Percentiles rank a stretch among this genome's conserved stretches.
phyloP scores from a whole-genome alignment of 1,284 basidiomycete genomes.

The Paramarasmius palmivorus region DNA sequence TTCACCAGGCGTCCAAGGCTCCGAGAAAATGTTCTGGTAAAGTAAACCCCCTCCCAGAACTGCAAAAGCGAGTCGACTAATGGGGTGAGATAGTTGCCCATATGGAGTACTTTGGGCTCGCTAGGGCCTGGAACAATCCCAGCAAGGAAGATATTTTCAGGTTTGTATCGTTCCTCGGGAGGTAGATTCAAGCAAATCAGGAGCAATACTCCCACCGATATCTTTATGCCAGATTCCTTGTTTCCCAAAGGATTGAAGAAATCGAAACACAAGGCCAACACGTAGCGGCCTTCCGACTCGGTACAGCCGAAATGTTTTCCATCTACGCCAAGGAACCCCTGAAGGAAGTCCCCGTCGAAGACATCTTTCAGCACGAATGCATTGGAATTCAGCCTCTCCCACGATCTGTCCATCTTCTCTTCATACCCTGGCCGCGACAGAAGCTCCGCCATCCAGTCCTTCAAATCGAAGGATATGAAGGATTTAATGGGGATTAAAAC shows the following conservation, averaged over 20 bases:
- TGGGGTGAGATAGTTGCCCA: constrained; percentile 22
- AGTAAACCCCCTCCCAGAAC: not conserved
- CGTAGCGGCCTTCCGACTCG: constrained; percentile 8
- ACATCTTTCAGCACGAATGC: no score
- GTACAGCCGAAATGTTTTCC: not conserved
- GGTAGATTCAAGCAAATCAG: constrained; percentile 27
- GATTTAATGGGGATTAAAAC: no score
- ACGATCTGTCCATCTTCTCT: no score
- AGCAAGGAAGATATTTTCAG: constrained; percentile 27
- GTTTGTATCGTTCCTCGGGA: constrained; percentile 20
- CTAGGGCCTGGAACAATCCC: constrained; percentile 26
- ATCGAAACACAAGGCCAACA: constrained; percentile 22
- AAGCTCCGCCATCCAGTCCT: no score
- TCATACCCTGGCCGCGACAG: no score
- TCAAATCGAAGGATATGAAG: no score
- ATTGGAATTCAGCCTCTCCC: no score
- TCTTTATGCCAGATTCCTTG: constrained; percentile 18
- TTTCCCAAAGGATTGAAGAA: constrained; percentile 24
- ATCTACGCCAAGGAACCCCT: not conserved
- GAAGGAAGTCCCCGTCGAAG: not conserved
- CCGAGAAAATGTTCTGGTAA: not conserved
- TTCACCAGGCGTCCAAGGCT: not conserved
- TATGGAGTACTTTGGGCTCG: constrained; percentile 19
- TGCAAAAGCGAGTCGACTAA: constrained; percentile 17
- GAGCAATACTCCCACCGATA: constrained; percentile 21